Percentiles rank a stretch among this genome's conserved stretches.
Evolutionary conservation across 805 yeast genomes (phyloP).

Genomic region (Suhomyces sp.): DNA sequence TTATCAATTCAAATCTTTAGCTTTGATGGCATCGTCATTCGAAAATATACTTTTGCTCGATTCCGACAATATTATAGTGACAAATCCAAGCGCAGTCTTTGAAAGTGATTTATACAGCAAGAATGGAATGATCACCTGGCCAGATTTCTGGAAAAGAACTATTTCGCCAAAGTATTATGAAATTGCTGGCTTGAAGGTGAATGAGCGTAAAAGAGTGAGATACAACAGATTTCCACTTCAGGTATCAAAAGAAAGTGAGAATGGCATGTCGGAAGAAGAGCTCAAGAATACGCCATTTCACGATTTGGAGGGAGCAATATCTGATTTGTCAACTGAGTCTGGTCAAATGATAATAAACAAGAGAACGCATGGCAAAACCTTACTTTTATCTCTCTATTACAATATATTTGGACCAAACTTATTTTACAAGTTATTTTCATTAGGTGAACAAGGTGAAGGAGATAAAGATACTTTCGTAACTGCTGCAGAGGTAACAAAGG

Average conservation of each 20-base stretch:
- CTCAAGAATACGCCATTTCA: slow-evolving; percentile 44
- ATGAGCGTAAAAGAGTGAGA: slow-evolving; percentile 27
- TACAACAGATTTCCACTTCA: slow-evolving; percentile 21
- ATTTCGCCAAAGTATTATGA: slow-evolving; percentile 36
- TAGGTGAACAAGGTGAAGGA: slow-evolving; percentile 42
- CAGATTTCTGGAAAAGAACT: slow-evolving; percentile 42
- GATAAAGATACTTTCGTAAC: slow-evolving; percentile 20
- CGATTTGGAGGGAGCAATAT: slow-evolving; percentile 65
- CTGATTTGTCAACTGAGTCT: slow-evolving; percentile 67
- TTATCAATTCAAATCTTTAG: slow-evolving; percentile 69
- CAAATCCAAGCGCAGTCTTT: slow-evolving; percentile 30
- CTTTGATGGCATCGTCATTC: slow-evolving; percentile 32
- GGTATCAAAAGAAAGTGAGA: slow-evolving; percentile 1
- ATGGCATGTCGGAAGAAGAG: slow-evolving; percentile 7
- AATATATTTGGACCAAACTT: slow-evolving; percentile 60
- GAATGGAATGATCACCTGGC: slow-evolving; percentile 41
- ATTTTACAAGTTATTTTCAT: slow-evolving; percentile 58
- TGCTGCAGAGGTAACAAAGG: slow-evolving; percentile 15
- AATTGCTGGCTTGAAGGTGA: slow-evolving; percentile 29
- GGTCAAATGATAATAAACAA: slow-evolving; percentile 65
- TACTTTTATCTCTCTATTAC: slow-evolving; percentile 61
- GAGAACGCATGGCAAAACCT: slow-evolving; percentile 51
- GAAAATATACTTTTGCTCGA: slow-evolving; percentile 33
- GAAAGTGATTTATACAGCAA: slow-evolving; percentile 26
- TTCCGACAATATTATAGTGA: slow-evolving; percentile 31